Conservation (phyloP, 1,284 basidiomycete genomes). For the Hortiboletus rubellus region DNA sequence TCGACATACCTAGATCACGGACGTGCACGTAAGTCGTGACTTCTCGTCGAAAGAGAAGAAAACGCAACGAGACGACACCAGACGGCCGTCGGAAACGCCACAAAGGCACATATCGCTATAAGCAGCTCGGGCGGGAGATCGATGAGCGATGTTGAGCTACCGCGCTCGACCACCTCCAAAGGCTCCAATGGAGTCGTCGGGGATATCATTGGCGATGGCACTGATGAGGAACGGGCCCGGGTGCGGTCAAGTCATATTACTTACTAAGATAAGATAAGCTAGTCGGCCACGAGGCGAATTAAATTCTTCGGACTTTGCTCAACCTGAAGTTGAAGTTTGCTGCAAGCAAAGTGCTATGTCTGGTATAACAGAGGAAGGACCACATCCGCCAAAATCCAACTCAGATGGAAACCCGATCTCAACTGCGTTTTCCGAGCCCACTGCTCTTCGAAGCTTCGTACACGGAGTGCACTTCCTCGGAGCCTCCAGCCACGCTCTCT, state of each 20-base stretch:
- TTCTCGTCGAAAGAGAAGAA: background rate
- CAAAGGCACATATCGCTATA: conserved; percentile 9
- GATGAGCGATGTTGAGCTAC: background rate
- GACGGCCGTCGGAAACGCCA: conserved; percentile 11
- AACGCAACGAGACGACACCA: conserved; percentile 39
- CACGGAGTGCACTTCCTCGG: too few species aligned
- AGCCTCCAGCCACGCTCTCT: too few species aligned
- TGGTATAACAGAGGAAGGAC: too few species aligned
- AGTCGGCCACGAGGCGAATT: background rate
- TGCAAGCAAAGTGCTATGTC: too few species aligned
- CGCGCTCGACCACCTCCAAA: background rate
- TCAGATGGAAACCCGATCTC: too few species aligned
- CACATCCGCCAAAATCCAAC: too few species aligned
- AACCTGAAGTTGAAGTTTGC: too few species aligned
- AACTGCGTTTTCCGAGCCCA: too few species aligned
- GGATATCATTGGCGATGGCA: background rate
- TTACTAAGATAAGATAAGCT: too few species aligned
- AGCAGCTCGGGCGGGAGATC: conserved; percentile 23
- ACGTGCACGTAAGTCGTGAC: background rate
- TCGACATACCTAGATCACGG: conserved; percentile 42
- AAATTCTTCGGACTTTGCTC: too few species aligned
- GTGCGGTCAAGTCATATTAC: too few species aligned
- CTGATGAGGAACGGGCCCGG: background rate
- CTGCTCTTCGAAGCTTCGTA: too few species aligned
- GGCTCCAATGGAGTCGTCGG: background rate